Evolutionary conservation across 805 yeast species (phyloP).

Genomic region (Trichomonascus vanleenenianus): DNA sequence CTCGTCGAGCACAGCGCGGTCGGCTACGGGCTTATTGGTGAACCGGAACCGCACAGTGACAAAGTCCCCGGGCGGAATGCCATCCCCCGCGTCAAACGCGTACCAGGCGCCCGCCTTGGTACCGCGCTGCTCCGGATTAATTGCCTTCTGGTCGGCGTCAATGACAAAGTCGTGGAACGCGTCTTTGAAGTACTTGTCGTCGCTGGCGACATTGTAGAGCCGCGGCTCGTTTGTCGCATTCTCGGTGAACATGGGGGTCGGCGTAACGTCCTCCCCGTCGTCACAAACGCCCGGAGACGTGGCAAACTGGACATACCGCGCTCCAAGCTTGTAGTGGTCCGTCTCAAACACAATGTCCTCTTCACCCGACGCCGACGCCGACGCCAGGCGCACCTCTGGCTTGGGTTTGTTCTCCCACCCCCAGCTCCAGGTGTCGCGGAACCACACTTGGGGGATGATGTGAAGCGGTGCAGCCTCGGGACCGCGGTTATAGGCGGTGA

Average conservation of each 20-base stretch:
- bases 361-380: constrained; percentile 36
- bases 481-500: constrained; percentile 83
- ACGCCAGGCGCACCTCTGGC: constrained; percentile 14
- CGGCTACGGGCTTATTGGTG: constrained; percentile 33
- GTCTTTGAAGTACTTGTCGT: constrained; percentile 63
- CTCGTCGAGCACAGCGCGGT: constrained; percentile 35
- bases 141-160: constrained; percentile 47
- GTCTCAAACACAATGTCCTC: constrained; percentile 41
- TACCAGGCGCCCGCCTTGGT: constrained; percentile 85
- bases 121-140: constrained; percentile 65
- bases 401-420: constrained; percentile 44
- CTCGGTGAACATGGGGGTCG: constrained; percentile 74
- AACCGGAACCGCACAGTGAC: constrained; percentile 78
- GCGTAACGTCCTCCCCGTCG: constrained; percentile 57
- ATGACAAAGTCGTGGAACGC: constrained; percentile 84
- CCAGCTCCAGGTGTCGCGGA: constrained; percentile 95
- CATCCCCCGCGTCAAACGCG: constrained; percentile 65
- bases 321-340: constrained; percentile 63
- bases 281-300: constrained; percentile 66
- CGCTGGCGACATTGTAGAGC: constrained; percentile 54
- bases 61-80: constrained; percentile 79
- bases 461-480: constrained; percentile 82
- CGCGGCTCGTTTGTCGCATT: constrained; percentile 74
- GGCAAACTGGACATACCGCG: constrained; percentile 58
- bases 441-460: constrained; percentile 73